Evolutionary conservation across 2,329 filamentous ascomycete genomes (phyloP), one percentile per base, ranked within the genome.

Genomic region (Chlorencoelia australis): DNA sequence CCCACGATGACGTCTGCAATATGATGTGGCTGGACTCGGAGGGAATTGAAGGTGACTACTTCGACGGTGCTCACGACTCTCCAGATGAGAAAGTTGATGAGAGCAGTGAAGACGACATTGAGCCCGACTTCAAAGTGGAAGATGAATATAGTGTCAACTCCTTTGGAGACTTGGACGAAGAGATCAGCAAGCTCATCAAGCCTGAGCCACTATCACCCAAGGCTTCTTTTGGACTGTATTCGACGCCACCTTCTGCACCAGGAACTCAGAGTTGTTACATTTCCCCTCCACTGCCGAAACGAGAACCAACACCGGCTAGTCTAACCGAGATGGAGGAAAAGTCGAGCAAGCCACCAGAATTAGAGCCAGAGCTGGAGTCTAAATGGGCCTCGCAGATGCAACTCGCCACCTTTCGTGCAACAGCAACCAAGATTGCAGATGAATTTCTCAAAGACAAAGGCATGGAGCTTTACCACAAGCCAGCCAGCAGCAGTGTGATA

Each of bases 141-240:
- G 24, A 36, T 17, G 33, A 36, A 36, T 36, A 29, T 36, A 16
- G 21, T 29, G 33, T 36, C 33, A 36, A 36, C 33, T n/a, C n/a
- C n/a, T 31, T 31, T 16, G 29, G 29, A 31, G 29, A 31, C 29
- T 36, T 36, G 24, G 33, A 36, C 33, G 33, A 36, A 36, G 33
- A 36, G 26, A 36, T 36, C 33, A 29, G 33, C 33, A 36, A 17
- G 17, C 33, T 36, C 33, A 36, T 36, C 24, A 36, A 36, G 33
- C 33, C 33, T 36, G 33, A 36, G 26, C 33, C 32, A 35, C 32
- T 36, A 21, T 36, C 33, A 21, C 30, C 33, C 33, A 21, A 36
- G 33, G 33, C 24, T 36, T 36, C 33, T 36, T 36, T 33, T 28
- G 26, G 33, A 28, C 33, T 30, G 33, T 36, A 36, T 36, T 36